Evolutionary conservation across 495 filamentous ascomycete genomes (phyloP).

Genomic region (Haplographium delicatum): DNA sequence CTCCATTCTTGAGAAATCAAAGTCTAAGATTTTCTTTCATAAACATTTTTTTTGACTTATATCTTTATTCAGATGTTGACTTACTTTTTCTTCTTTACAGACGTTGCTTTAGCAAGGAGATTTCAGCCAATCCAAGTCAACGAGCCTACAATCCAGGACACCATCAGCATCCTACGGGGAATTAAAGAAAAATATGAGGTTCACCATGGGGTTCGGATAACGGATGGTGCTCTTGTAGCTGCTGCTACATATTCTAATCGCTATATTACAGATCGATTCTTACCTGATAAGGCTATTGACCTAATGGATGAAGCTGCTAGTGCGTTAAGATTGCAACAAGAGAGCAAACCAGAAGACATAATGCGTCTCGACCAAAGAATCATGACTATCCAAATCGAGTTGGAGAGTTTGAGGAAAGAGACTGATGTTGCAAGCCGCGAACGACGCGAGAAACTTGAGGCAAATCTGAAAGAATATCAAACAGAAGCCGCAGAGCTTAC

Average conservation of each 20-base stretch:
- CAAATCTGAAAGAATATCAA: slow-evolving; percentile 65
- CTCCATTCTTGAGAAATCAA: not conserved
- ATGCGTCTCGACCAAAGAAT: slow-evolving; percentile 87
- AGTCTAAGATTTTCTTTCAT: not conserved
- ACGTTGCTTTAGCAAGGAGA: slow-evolving; percentile 83
- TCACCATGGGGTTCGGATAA: slow-evolving; percentile 91
- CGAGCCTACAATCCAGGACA: slow-evolving; percentile 86
- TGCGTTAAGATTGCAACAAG: slow-evolving; percentile 84
- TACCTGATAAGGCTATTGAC: slow-evolving; percentile 96
- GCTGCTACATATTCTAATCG: slow-evolving; percentile 90
- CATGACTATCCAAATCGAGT: slow-evolving; percentile 94
- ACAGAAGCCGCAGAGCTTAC: slow-evolving; percentile 62
- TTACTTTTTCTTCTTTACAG: slow-evolving; percentile 30
- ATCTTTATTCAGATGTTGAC: not conserved
- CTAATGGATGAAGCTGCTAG: slow-evolving; percentile 94
- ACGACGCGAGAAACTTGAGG: slow-evolving; percentile 78
- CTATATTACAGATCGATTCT: slow-evolving; percentile 92
- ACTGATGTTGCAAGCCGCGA: slow-evolving; percentile 83
- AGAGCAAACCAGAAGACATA: slow-evolving; percentile 93
- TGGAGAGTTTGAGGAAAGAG: slow-evolving; percentile 93
- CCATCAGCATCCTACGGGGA: slow-evolving; percentile 90
- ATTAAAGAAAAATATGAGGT: slow-evolving; percentile 98
- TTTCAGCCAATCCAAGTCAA: slow-evolving; percentile 91
- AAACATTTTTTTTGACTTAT: not conserved
- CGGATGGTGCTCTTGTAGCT: slow-evolving; percentile 85